These are phyloP conservation scores for Prunus mume DNA, from an alignment of 306 rosid species.

Conservation along the genomic window DNA sequence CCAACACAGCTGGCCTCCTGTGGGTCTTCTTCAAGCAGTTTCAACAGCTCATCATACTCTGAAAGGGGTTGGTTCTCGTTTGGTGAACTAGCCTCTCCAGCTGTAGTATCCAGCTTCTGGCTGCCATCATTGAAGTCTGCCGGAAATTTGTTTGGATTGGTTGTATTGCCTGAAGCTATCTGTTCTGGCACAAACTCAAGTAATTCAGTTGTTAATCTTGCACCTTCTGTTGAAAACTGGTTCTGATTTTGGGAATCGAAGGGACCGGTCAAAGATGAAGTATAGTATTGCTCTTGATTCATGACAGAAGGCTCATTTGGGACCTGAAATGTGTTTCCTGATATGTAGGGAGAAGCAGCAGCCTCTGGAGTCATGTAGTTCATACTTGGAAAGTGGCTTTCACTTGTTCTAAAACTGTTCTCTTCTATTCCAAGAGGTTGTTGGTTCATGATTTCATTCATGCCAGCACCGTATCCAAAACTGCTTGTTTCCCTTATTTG, in stretches of 20 bases:
- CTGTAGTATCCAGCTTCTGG: conserved; percentile 15
- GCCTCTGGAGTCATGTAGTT: neutral
- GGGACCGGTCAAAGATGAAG: conserved; percentile 1
- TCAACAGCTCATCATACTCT: conserved; percentile 20
- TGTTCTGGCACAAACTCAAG: neutral
- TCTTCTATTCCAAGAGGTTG: conserved; percentile 4
- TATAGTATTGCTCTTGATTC: neutral
- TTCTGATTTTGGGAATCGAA: conserved; percentile 14
- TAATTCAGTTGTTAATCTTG: neutral
- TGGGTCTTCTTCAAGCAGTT: conserved; percentile 31
- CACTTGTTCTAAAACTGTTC: neutral
- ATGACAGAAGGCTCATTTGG: neutral
- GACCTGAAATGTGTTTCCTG: neutral
- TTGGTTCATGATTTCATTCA: neutral
- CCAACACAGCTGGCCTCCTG: conserved; percentile 5
- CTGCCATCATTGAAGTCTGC: conserved; percentile 11
- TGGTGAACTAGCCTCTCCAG: conserved; percentile 11
- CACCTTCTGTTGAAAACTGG: conserved; percentile 7
- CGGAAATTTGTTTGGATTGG: conserved; percentile 2
- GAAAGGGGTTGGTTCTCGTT: conserved; percentile 15
- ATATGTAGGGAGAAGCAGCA: neutral
- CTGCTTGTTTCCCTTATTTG: neutral
- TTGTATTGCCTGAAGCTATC: neutral
- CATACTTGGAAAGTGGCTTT: neutral
- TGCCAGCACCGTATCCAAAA: neutral